Evolutionary conservation across 2,329 filamentous ascomycete genomes (phyloP).

Genomic region (Cytospora paraplurivora): DNA sequence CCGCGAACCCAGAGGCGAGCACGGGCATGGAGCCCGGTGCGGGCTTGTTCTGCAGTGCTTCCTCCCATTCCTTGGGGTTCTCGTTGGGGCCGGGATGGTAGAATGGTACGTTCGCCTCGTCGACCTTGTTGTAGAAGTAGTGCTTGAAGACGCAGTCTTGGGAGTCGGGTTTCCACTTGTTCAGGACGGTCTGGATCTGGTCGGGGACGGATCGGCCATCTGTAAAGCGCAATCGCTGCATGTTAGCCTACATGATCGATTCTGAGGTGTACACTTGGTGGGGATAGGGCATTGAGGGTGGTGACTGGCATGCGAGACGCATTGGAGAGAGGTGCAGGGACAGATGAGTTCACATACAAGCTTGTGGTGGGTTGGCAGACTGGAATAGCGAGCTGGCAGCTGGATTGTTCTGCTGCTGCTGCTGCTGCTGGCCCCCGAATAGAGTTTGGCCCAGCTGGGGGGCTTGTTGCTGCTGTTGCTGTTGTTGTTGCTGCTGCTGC

Average conservation of each 20-base stretch:
- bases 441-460: slow-evolving; percentile 36
- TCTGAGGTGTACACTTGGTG: background rate
- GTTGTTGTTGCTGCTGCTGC: slow-evolving; percentile 43
- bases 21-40: slow-evolving; percentile 76
- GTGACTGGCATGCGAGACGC: background rate
- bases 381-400: slow-evolving; percentile 56
- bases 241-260: slow-evolving; percentile 5
- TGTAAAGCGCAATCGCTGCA: slow-evolving; percentile 35
- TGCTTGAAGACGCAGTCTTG: slow-evolving; percentile 75
- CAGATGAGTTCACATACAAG: slow-evolving; percentile 8
- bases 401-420: slow-evolving; percentile 32
- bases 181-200: slow-evolving; percentile 69
- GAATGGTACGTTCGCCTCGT: slow-evolving; percentile 72
- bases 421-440: slow-evolving; percentile 29
- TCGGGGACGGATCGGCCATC: slow-evolving; percentile 74
- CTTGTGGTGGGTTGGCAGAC: slow-evolving; percentile 37
- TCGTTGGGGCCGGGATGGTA: slow-evolving; percentile 71
- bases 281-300: background rate
- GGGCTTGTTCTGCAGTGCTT: slow-evolving; percentile 78
- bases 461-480: slow-evolving; percentile 37
- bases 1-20: slow-evolving; percentile 71
- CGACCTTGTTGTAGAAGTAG: slow-evolving; percentile 87
- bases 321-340: background rate
- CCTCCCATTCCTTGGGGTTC: slow-evolving; percentile 79
- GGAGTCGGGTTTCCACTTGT: slow-evolving; percentile 73